Conservation (phyloP, 2,329 filamentous ascomycete species). For the Fusarium sp. region DNA sequence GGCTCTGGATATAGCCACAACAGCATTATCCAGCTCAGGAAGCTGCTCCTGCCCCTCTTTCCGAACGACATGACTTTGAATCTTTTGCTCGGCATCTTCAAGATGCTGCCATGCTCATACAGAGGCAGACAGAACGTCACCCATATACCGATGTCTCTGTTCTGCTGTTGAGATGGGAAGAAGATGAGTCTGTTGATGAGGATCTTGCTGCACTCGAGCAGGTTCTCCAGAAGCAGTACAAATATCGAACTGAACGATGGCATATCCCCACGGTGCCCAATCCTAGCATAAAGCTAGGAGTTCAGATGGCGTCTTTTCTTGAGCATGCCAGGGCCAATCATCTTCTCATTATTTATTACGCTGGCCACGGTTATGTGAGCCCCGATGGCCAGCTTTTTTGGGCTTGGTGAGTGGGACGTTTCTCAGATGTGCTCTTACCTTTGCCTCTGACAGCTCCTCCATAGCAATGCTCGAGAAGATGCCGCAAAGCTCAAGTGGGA, state of each 20-base stretch:
- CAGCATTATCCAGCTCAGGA: conserved; percentile 59
- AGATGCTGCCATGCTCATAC: conserved; percentile 77
- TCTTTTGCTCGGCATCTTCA: conserved; percentile 77
- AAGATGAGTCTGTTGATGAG: conserved; percentile 67
- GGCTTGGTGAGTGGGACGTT: conserved; percentile 70
- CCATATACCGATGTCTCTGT: conserved; percentile 73
- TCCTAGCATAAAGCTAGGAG: conserved; percentile 73
- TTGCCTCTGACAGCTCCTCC: conserved; percentile 55
- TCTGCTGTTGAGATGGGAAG: conserved; percentile 74
- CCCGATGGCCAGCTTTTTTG: conserved; percentile 75
- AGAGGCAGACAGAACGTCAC: conserved; percentile 72
- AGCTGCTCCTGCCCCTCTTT: conserved; percentile 55
- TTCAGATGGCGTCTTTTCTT: conserved; percentile 72
- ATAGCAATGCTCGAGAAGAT: conserved; percentile 70
- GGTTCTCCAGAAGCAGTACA: conserved; percentile 72
- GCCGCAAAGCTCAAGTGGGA: conserved; percentile 76
- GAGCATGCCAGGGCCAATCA: conserved; percentile 71
- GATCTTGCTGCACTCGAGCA: conserved; percentile 70
- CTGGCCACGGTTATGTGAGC: conserved; percentile 72
- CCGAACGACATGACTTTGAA: conserved; percentile 75
- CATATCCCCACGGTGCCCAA: conserved; percentile 72
- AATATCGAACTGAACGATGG: conserved; percentile 73
- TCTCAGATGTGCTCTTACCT: conserved; percentile 33
- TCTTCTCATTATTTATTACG: conserved; percentile 76
- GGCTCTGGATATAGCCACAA: conserved; percentile 46